Evolutionary conservation across 805 yeast genomes (phyloP), one percentile per base, ranked within the genome.

Genomic region (Yamadazyma philogaea): DNA sequence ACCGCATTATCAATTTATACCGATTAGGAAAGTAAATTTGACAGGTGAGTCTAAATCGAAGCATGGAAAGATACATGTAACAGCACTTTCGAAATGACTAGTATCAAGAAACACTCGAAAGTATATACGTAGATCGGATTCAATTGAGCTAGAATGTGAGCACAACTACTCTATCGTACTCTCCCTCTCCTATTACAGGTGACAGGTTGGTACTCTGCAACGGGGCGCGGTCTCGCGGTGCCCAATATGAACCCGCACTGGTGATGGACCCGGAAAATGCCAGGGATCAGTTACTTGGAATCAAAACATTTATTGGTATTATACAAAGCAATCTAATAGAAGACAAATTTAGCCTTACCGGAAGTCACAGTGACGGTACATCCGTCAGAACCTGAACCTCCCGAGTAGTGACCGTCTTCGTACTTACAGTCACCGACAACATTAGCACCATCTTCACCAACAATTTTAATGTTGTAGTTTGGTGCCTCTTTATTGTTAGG

Each of bases 401-500:
- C 88, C 56, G 76, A 76, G 75, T 82, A 87, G 27, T 55, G 45
- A 55, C 98, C 98, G 60, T 86, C 71, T 60, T 77, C 86, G 74
- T 90, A 91, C 40, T 65, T 66, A 74, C 98, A 91, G 37, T 75
- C 70, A 50, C 98, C 97, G 50, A 68, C 69, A 24, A 51, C 55
- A 27, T 59, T 47, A 40, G 79, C 68, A 43, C 79, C 80, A 47
- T 78, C 83, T 42, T 75, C 78, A 54, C 82, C 71, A 44, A 78
- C 89, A 59, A 93, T 90, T 56, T 72, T 73, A 44, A 78, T 79
- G 48, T 65, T 75, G 59, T 59, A 77, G 70, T 78, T 78, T 48
- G 79, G 74, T 43, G 90, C 70, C 16, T 75, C 62, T 17, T 61
- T 52, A 77, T 87, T 87, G 81, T 90, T 89, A 59, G 97, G 96